Evolutionary conservation across 768 basidiomycete genomes (phyloP).

Genomic region (Xanthoconium purpureum): DNA sequence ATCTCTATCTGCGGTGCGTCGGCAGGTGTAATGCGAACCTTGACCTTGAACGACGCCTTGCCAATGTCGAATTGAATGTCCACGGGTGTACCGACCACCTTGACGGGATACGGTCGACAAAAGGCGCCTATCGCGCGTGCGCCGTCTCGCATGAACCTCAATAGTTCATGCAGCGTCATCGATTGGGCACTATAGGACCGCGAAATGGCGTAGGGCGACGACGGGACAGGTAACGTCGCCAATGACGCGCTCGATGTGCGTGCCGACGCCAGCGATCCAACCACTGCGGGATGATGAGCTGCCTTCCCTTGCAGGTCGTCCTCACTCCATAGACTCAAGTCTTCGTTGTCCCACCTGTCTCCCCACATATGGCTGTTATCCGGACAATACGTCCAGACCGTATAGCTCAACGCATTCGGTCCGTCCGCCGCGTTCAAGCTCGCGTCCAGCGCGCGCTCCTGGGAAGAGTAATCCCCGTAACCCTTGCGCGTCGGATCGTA

Average conservation of each 20-base stretch:
- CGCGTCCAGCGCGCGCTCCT: conserved; percentile 86
- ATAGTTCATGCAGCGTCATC: conserved; percentile 5
- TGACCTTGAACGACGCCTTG: conserved; percentile 67
- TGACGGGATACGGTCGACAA: conserved; percentile 76
- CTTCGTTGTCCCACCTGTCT: conserved; percentile 96
- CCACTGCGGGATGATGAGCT: background rate
- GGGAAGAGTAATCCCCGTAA: conserved; percentile 74
- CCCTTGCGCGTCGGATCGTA: conserved; percentile 52
- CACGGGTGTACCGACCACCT: conserved; percentile 63
- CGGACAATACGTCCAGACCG: conserved; percentile 85
- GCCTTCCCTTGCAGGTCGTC: conserved; percentile 54
- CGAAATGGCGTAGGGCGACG: conserved; percentile 8
- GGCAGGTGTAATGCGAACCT: conserved; percentile 57
- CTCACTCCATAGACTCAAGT: conserved; percentile 81
- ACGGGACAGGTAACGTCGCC: conserved; percentile 18
- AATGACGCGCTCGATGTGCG: conserved; percentile 18
- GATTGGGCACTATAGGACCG: background rate
- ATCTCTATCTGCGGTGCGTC: conserved; percentile 39
- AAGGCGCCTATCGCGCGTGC: conserved; percentile 84
- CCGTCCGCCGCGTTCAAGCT: conserved; percentile 80
- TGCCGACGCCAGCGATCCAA: conserved; percentile 9
- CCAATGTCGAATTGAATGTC: conserved; percentile 75
- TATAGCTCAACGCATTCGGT: conserved; percentile 69
- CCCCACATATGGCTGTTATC: conserved; percentile 87
- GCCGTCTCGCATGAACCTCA: conserved; percentile 79